Conservation (phyloP, 306 rosid species). For the Comarum palustre region DNA sequence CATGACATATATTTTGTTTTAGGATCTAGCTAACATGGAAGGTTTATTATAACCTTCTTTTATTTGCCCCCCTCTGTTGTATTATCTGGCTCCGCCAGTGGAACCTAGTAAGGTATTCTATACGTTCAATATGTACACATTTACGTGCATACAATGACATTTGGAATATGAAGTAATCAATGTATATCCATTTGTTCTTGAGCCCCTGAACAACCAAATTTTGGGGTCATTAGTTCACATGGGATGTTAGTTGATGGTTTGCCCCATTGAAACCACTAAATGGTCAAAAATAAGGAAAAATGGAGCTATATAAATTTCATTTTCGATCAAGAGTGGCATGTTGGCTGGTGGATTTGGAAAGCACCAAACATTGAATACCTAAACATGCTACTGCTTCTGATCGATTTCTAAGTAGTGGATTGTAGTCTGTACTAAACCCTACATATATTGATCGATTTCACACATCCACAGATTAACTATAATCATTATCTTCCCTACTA, state of each 20-base stretch:
- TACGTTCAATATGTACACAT: background rate
- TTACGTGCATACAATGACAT: background rate
- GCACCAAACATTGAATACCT: slow-evolving; percentile 5
- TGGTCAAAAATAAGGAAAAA: background rate
- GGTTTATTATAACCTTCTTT: too few relatives aligned
- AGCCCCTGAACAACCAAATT: background rate
- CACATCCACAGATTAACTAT: too few relatives aligned
- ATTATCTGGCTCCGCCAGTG: too few relatives aligned
- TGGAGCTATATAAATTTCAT: background rate
- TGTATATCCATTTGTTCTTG: background rate
- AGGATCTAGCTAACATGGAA: too few relatives aligned
- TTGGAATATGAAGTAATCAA: background rate
- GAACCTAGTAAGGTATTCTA: background rate
- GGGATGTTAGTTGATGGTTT: background rate
- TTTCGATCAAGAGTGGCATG: slow-evolving; percentile 14
- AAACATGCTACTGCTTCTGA: background rate
- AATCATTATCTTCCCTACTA: background rate
- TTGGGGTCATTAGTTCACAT: background rate
- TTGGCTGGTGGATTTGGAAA: slow-evolving; percentile 21
- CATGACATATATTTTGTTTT: too few relatives aligned
- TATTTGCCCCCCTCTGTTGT: too few relatives aligned
- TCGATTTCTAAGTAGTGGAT: background rate
- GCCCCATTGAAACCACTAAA: background rate
- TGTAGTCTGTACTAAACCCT: background rate
- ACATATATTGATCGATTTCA: background rate